Conservation (phyloP, 371 early-diverging fungal genomes). For the Mucor indicus region DNA sequence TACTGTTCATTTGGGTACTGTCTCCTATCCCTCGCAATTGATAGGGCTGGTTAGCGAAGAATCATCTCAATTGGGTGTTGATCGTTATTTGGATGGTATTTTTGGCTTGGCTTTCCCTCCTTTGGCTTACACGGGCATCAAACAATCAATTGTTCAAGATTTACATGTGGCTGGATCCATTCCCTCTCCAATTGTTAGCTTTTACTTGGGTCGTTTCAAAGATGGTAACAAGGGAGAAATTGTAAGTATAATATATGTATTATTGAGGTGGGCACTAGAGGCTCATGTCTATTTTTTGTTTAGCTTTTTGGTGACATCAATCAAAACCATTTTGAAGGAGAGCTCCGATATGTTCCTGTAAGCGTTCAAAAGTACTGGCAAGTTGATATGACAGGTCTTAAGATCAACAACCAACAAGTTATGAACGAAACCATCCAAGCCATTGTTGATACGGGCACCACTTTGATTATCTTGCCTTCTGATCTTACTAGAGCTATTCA, state of each 20-base stretch:
- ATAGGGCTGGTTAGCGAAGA: conserved; percentile 24
- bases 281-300: not conserved
- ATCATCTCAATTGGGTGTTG: conserved; percentile 12
- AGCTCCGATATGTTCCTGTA: conserved; percentile 38
- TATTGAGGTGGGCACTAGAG: not conserved
- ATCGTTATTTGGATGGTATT: conserved; percentile 49
- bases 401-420: conserved; percentile 25
- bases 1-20: conserved; percentile 35
- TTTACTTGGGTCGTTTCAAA: conserved; percentile 28
- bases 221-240: conserved; percentile 40
- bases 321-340: conserved; percentile 36
- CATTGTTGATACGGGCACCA: conserved; percentile 53
- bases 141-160: conserved; percentile 22
- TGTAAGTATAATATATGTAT: conserved; percentile 14
- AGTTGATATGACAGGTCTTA: conserved; percentile 37
- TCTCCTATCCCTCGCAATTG: conserved; percentile 13
- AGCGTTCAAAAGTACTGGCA: conserved; percentile 51
- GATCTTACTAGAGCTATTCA: conserved; percentile 39
- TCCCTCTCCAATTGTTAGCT: conserved; percentile 27
- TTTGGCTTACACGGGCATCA: conserved; percentile 30
- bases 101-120: conserved; percentile 54
- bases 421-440: conserved; percentile 19
- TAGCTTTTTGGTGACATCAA: conserved; percentile 40
- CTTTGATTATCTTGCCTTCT: conserved; percentile 31
- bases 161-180: conserved; percentile 22